Percentiles rank a stretch among this genome's conserved stretches.
Evolutionary conservation across 1,284 basidiomycete genomes (phyloP).

Genomic region (Inonotus obliquus): DNA sequence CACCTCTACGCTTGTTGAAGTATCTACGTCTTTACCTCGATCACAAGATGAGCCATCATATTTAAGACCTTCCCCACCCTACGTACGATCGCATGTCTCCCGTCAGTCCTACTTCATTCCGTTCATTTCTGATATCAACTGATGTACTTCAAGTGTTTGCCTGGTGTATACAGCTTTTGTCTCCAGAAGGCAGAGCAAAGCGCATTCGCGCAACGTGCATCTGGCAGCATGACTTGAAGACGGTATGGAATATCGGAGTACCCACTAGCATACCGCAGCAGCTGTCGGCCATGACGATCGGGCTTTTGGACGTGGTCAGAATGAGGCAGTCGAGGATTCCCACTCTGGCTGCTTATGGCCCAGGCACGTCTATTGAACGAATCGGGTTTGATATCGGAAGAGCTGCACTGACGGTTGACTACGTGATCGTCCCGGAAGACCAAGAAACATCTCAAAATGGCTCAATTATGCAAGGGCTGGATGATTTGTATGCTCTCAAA

Average conservation of each 20-base stretch:
- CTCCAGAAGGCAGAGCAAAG: slow-evolving; percentile 37
- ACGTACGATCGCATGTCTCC: slow-evolving; percentile 87
- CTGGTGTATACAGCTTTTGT: slow-evolving; percentile 82
- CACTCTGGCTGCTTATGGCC: slow-evolving; percentile 73
- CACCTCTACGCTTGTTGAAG: slow-evolving; percentile 80
- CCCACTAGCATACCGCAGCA: slow-evolving; percentile 59
- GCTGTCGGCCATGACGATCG: slow-evolving; percentile 76
- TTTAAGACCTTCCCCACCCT: slow-evolving; percentile 90
- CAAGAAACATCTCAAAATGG: slow-evolving; percentile 40
- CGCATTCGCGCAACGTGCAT: slow-evolving; percentile 80
- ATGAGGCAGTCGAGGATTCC: slow-evolving; percentile 75
- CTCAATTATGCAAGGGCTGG: slow-evolving; percentile 39
- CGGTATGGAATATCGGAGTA: slow-evolving; percentile 77
- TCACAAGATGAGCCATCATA: slow-evolving; percentile 91
- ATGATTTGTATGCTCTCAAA: slow-evolving; percentile 56
- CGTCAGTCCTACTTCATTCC: slow-evolving; percentile 39
- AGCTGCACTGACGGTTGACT: slow-evolving; percentile 82
- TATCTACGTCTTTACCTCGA: slow-evolving; percentile 93
- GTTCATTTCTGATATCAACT: neutral
- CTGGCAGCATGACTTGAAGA: slow-evolving; percentile 94
- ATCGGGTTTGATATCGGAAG: slow-evolving; percentile 76
- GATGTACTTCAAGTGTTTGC: slow-evolving; percentile 63
- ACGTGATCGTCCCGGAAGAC: slow-evolving; percentile 78
- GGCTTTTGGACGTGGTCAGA: slow-evolving; percentile 73
- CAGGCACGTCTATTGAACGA: slow-evolving; percentile 76